These are phyloP conservation scores for Cucumis sativus DNA, from an alignment of 306 rosid genomes.

Conservation along the genomic window Cucumber_9930_V3 NC_026659.2:13221501-13222000, in stretches of 20 bases:
- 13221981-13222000: not conserved
- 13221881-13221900: constrained; percentile 66
- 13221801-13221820: not conserved
- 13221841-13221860: not conserved
- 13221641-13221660: not conserved
- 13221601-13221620: not conserved
- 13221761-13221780: no score
- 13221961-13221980: not conserved
- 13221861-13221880: not conserved
- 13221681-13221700: not conserved
- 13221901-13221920: constrained; percentile 98
- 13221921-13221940: constrained; percentile 82
- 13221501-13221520: not conserved
- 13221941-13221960: constrained; percentile 55
- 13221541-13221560: no score
- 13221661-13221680: not conserved
- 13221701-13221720: not conserved
- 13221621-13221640: not conserved
- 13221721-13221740: no score
- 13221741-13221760: no score
- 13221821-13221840: not conserved
- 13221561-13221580: no score
- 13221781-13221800: no score
- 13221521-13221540: not conserved
- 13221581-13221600: no score